Evolutionary conservation across 345 rosid species (phyloP).

Genomic region (Sisymbrium irio): DNA sequence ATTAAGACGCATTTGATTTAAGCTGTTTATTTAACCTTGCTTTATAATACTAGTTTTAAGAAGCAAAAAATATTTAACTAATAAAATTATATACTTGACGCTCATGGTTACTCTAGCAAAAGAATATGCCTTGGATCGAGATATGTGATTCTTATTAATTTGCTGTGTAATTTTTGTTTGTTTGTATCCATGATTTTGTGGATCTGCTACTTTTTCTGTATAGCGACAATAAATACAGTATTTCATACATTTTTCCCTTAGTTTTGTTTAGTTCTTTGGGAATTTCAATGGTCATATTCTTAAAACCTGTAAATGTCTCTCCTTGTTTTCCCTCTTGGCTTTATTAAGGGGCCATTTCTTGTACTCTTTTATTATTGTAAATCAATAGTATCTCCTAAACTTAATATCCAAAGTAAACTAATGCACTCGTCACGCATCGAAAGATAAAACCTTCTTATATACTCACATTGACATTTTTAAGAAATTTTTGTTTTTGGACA

Average conservation of each 20-base stretch:
- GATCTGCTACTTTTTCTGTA: neutral
- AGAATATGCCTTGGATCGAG: slow-evolving; percentile 27
- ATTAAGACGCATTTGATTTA: neutral
- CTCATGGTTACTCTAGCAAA: neutral
- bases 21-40: neutral
- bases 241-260: neutral
- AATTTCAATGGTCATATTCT: slow-evolving; percentile 32
- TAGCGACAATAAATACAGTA: neutral
- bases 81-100: neutral
- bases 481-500: neutral
- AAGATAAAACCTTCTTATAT: neutral
- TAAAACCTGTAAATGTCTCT: neutral
- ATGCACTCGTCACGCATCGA: neutral
- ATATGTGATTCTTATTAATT: slow-evolving; percentile 14
- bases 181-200: slow-evolving; percentile 9
- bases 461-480: neutral
- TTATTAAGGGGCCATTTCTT: slow-evolving; percentile 20
- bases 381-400: neutral
- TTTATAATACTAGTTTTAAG: neutral
- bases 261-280: slow-evolving; percentile 29
- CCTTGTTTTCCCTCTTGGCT: slow-evolving; percentile 25
- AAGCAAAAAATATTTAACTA: too few relatives aligned
- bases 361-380: neutral
- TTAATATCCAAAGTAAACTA: neutral
- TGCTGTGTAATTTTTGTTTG: neutral